Evolutionary conservation across 2,329 filamentous ascomycete genomes (phyloP).

Genomic region (Pseudopithomyces chartarum): DNA sequence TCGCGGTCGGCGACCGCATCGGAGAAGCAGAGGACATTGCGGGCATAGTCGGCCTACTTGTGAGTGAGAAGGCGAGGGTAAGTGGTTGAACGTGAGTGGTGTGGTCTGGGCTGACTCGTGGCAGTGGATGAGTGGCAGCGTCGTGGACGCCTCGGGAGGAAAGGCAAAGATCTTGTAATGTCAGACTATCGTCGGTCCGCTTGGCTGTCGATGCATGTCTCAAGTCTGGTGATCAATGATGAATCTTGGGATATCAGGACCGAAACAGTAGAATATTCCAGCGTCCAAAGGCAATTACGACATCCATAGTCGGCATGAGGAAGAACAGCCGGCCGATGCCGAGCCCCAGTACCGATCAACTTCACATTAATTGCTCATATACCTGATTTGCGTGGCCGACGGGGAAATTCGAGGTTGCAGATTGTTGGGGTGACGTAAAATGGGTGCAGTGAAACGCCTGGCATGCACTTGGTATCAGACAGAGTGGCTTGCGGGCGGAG

Average conservation of each 20-base stretch:
- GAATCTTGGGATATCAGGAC: no score
- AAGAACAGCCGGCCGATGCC: background rate
- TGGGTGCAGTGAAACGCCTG: background rate
- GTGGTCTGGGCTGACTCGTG: slow-evolving; percentile 15
- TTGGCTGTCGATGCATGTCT: no score
- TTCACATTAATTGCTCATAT: slow-evolving; percentile 1
- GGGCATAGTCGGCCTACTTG: slow-evolving; percentile 64
- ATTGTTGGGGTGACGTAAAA: slow-evolving; percentile 2
- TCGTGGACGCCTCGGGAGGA: slow-evolving; percentile 36
- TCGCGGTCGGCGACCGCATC: slow-evolving; percentile 20
- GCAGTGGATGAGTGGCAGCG: slow-evolving; percentile 44
- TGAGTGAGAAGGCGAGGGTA: slow-evolving; percentile 30
- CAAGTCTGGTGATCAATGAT: no score
- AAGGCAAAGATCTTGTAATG: slow-evolving; percentile 26
- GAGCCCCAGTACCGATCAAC: background rate
- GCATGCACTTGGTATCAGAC: background rate
- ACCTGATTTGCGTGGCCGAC: background rate
- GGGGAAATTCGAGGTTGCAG: background rate
- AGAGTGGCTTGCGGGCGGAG: background rate
- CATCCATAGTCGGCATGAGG: background rate
- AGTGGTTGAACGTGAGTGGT: background rate
- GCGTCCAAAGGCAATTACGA: background rate
- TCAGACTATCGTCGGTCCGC: no score
- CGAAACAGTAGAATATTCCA: no score
- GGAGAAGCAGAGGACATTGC: slow-evolving; percentile 59